A percentile compares a stretch with the other conserved stretches of the same genome.
Evolutionary conservation across 169 alveolate genomes (phyloP).

Genomic region (Cryptosporidium baileyi): DNA sequence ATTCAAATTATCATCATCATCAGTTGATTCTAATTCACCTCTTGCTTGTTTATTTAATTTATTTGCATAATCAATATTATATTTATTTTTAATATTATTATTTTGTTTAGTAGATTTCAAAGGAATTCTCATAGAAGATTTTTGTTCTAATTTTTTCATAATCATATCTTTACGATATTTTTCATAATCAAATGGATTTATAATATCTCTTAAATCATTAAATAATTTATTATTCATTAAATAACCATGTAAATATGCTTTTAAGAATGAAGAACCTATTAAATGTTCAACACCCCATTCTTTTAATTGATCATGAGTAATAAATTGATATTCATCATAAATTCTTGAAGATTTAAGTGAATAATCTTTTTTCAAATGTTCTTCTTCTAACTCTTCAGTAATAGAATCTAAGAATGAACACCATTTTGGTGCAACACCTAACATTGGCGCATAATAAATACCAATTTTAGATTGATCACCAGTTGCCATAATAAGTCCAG

Average conservation of each 20-base stretch:
- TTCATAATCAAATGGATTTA: constrained; percentile 85
- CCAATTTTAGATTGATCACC: constrained; percentile 92
- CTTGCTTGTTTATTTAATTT: constrained; percentile 53
- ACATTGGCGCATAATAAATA: constrained; percentile 89
- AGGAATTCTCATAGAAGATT: constrained; percentile 82
- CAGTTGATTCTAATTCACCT: constrained; percentile 24
- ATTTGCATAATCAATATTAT: constrained; percentile 70
- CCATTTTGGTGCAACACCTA: constrained; percentile 97
- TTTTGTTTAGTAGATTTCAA: constrained; percentile 65
- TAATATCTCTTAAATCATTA: constrained; percentile 81
- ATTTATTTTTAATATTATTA: constrained; percentile 55
- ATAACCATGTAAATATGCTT: constrained; percentile 95
- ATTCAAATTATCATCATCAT: constrained; percentile 9
- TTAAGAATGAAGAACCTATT: constrained; percentile 92
- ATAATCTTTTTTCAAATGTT: constrained; percentile 70
- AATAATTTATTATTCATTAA: constrained; percentile 87
- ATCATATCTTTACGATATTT: constrained; percentile 80
- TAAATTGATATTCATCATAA: constrained; percentile 93
- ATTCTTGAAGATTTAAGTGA: constrained; percentile 77
- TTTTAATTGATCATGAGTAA: constrained; percentile 91
- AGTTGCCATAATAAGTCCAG: constrained; percentile 92
- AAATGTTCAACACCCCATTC: constrained; percentile 89
- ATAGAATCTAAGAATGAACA: constrained; percentile 93
- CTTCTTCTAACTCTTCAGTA: constrained; percentile 95
- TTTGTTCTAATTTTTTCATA: constrained; percentile 81